These are phyloP conservation scores for Suhomyces prunicola DNA, from an alignment of 805 yeast species.

Conservation along the genomic window DNA sequence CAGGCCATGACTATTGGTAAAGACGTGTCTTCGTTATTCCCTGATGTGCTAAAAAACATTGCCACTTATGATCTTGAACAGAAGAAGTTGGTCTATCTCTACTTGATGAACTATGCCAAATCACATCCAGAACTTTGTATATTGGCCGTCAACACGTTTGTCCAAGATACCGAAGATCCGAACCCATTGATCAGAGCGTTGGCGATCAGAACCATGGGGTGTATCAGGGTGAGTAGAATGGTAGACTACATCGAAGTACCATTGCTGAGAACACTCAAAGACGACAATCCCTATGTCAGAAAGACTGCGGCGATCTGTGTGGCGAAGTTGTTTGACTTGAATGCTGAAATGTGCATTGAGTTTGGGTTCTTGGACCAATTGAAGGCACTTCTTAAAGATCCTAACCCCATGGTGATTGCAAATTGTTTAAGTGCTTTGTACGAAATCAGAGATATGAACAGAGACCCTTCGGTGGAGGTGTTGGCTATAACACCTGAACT, in stretches of 20 bases:
- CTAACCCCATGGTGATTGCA: conserved; percentile 97
- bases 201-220: conserved; percentile 98
- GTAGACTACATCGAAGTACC: conserved; percentile 94
- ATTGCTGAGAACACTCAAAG: conserved; percentile 74
- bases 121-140: conserved; percentile 94
- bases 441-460: conserved; percentile 74
- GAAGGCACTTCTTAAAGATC: conserved; percentile 67
- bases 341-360: conserved; percentile 76
- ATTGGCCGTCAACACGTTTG: conserved; percentile 95
- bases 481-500: conserved; percentile 37
- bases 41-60: conserved; percentile 92
- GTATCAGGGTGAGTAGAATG: conserved; percentile 92
- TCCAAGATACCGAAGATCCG: conserved; percentile 91
- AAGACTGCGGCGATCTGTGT: conserved; percentile 98
- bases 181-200: conserved; percentile 93
- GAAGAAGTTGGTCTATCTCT: conserved; percentile 90
- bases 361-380: conserved; percentile 77
- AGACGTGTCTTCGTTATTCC: conserved; percentile 91
- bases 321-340: conserved; percentile 87
- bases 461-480: conserved; percentile 39
- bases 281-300: conserved; percentile 95
- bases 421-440: conserved; percentile 84
- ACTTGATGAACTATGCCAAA: conserved; percentile 96
- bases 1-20: conserved; percentile 98
- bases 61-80: conserved; percentile 97